Evolutionary conservation across 495 filamentous ascomycete genomes (phyloP), one percentile per base, ranked within the genome.

Genomic region (Aspergillus biplanus): DNA sequence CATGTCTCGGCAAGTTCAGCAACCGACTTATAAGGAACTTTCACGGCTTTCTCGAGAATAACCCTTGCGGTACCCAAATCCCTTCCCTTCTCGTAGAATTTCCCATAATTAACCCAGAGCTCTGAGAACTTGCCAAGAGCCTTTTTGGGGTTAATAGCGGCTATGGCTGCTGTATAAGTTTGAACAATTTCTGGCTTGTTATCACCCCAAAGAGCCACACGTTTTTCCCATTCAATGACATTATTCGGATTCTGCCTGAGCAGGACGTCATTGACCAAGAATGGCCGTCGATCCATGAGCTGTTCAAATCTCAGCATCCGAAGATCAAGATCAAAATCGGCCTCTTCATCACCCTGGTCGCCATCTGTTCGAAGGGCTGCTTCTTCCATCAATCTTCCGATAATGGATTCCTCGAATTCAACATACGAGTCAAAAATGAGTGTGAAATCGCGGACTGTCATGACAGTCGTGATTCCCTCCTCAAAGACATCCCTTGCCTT

Each of bases 391-490:
- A 97, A 74, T 44, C 84, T 90, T 33, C 90, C 87, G 63, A 97
- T 97, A 68, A 98, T 90, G 0, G 93, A 93, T 76, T 99, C 96
- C 72, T 99, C 96, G 50, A 97, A 97, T 74, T 99, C 96, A 46
- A 89, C 87, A 70, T 99, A 99, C 0, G 92, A 90, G 72, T 99
- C 96, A 66, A 99, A 99, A 27, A 98, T 87, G 49, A 97, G 84
- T 0, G 94, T 96, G 69, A 99, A 99, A 77, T 99, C 96, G 56
- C 96, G 87, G n/a, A 98, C 92, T 5, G 96, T 99, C 94, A 97
- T 97, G 60, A 97, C 96, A 1, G 95, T 98, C 33, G 91, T 97
- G 65, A 98, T 92, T 50, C 93, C 96, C 77, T 98, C 93, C 76
- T 99, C 96, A 67, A 97, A 97, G 21, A 96, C 83, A 76, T 99